phyloP scores from a whole-genome alignment of 73 alveolate species.

The Halteria grandinella region DNA sequence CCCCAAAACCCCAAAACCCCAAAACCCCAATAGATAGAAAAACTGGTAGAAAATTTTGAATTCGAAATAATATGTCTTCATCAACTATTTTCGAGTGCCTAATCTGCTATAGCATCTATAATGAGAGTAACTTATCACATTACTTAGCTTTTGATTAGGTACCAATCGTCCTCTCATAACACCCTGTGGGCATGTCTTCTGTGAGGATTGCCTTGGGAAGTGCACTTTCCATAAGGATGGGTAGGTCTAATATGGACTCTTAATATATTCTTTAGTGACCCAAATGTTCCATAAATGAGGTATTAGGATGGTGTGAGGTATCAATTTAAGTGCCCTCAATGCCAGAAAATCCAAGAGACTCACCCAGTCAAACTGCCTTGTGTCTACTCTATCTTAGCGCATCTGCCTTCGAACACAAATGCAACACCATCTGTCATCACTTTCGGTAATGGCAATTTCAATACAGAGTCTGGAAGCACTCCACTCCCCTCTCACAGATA shows the following conservation, averaged over 20 bases:
- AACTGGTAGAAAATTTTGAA: background rate
- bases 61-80: constrained; percentile 15
- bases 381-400: constrained; percentile 59
- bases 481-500: background rate
- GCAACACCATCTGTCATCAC: background rate
- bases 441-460: background rate
- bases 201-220: constrained; percentile 56
- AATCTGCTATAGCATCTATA: constrained; percentile 47
- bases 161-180: constrained; percentile 52
- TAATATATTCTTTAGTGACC: background rate
- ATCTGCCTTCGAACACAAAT: background rate
- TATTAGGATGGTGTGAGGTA: background rate
- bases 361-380: constrained; percentile 55
- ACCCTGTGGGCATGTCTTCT: constrained; percentile 76
- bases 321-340: constrained; percentile 47
- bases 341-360: constrained; percentile 19
- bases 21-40: too few relatives aligned
- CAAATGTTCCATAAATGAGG: background rate
- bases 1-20: too few relatives aligned
- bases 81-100: constrained; percentile 67
- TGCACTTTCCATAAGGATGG: background rate
- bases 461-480: background rate
- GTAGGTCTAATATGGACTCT: background rate
- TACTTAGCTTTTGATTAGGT: background rate
- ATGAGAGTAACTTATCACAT: constrained; percentile 25